Evolutionary conservation across 805 yeast genomes (phyloP).

Genomic region (Hanseniaspora thailandica): DNA sequence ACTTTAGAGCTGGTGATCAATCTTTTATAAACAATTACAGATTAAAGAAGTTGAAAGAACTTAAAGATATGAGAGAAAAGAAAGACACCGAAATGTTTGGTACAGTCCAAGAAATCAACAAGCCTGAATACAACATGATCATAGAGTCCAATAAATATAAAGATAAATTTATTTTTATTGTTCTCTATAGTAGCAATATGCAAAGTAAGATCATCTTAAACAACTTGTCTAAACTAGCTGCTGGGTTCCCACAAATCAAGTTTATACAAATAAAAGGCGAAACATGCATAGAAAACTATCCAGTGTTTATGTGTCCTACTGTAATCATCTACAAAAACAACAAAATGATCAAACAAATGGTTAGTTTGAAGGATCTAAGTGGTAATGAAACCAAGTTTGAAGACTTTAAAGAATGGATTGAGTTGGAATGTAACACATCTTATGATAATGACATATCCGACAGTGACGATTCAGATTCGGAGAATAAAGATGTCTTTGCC

Average conservation of each 20-base stretch:
- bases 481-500: constrained; percentile 1
- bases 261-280: constrained; percentile 85
- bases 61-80: constrained; percentile 42
- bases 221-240: constrained; percentile 47
- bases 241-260: constrained; percentile 66
- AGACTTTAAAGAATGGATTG: constrained; percentile 56
- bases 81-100: constrained; percentile 49
- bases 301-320: constrained; percentile 85
- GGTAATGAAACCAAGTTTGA: constrained; percentile 61
- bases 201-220: constrained; percentile 64
- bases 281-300: constrained; percentile 86
- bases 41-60: constrained; percentile 62
- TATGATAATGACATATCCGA: constrained; percentile 5
- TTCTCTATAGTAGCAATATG: constrained; percentile 60
- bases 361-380: constrained; percentile 71
- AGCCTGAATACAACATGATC: constrained; percentile 80
- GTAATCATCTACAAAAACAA: constrained; percentile 67
- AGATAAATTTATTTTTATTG: constrained; percentile 40
- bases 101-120: constrained; percentile 60
- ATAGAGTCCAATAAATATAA: constrained; percentile 56
- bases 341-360: constrained; percentile 65
- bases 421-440: constrained; percentile 6
- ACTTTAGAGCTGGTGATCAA: constrained; percentile 66
- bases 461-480: constrained; percentile 3
- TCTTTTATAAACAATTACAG: constrained; percentile 74